phyloP scores from a whole-genome alignment of 805 yeast species.

The Zygoascus tannicola region DNA sequence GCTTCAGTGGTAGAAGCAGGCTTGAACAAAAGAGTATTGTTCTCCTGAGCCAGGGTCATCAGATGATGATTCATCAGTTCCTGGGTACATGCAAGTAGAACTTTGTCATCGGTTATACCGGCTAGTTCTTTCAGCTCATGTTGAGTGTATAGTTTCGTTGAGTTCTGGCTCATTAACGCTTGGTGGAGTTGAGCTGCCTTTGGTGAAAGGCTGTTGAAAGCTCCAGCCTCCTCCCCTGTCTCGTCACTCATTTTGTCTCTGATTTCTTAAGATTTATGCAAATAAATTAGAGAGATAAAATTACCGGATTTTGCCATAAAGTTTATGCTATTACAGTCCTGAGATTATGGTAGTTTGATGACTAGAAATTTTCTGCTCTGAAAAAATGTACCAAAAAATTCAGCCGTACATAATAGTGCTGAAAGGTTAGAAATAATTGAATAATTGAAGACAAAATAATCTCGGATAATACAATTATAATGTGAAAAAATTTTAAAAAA shows the following conservation, averaged over 20 bases:
- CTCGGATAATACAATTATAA: too few species aligned
- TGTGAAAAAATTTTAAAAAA: too few species aligned
- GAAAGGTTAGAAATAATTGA: too few species aligned
- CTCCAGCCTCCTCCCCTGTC: neutral
- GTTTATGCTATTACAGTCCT: too few species aligned
- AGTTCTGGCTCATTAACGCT: slow-evolving; percentile 42
- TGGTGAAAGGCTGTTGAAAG: slow-evolving; percentile 15
- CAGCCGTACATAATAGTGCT: too few species aligned
- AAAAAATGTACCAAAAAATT: too few species aligned
- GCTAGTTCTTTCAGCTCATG: slow-evolving; percentile 51
- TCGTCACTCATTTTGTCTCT: neutral
- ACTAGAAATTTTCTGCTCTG: too few species aligned
- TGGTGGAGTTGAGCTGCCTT: slow-evolving; percentile 45
- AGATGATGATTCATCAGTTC: slow-evolving; percentile 45
- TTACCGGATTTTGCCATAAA: too few species aligned
- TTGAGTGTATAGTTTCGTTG: slow-evolving; percentile 52
- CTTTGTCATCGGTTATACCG: slow-evolving; percentile 34
- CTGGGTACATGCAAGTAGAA: slow-evolving; percentile 38
- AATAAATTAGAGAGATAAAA: too few species aligned
- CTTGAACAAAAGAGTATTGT: slow-evolving; percentile 54
- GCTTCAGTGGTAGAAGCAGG: slow-evolving; percentile 71
- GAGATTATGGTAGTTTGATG: too few species aligned
- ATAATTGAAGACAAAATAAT: too few species aligned
- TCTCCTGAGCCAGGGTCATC: slow-evolving; percentile 61
- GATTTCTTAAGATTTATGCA: too few species aligned